These are phyloP conservation scores for Trichoderma sp. DNA, from an alignment of 2,329 filamentous ascomycete species.

Conservation along the genomic window DNA sequence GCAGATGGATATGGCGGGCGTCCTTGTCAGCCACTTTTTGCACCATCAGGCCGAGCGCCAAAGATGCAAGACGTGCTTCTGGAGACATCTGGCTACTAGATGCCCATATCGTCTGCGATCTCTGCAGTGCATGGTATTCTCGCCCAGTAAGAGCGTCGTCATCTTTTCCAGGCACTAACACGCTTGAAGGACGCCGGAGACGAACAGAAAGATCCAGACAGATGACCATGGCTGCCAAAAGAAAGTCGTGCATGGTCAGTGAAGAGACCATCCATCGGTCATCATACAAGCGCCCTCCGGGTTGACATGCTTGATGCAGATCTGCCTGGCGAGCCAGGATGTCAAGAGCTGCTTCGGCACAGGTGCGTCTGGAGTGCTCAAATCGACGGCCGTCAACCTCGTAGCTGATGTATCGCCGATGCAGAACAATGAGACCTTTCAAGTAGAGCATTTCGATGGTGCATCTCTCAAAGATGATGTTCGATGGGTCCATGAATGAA, in stretches of 20 bases:
- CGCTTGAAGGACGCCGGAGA: background rate
- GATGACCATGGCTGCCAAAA: slow-evolving; percentile 10
- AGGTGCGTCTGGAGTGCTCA: slow-evolving; percentile 1
- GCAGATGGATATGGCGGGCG: background rate
- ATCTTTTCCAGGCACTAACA: background rate
- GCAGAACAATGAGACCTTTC: slow-evolving; percentile 3
- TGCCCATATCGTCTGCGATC: background rate
- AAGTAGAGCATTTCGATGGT: background rate
- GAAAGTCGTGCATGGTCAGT: background rate
- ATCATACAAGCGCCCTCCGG: background rate
- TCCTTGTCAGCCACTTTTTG: slow-evolving; percentile 1
- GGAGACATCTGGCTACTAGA: background rate
- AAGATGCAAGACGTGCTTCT: background rate
- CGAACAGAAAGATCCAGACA: slow-evolving; percentile 3
- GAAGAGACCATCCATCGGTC: slow-evolving; percentile 5
- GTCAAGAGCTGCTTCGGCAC: background rate
- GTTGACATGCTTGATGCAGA: background rate
- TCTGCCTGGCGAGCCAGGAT: slow-evolving; percentile 8
- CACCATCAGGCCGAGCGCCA: background rate
- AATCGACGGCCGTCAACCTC: background rate
- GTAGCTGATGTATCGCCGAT: background rate
- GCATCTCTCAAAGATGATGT: background rate
- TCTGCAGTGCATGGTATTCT: background rate
- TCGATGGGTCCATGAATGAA: background rate
- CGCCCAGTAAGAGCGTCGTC: background rate